These are phyloP conservation scores for Starmerella floricola DNA, from an alignment of 805 yeast species.

Conservation along the genomic window DNA sequence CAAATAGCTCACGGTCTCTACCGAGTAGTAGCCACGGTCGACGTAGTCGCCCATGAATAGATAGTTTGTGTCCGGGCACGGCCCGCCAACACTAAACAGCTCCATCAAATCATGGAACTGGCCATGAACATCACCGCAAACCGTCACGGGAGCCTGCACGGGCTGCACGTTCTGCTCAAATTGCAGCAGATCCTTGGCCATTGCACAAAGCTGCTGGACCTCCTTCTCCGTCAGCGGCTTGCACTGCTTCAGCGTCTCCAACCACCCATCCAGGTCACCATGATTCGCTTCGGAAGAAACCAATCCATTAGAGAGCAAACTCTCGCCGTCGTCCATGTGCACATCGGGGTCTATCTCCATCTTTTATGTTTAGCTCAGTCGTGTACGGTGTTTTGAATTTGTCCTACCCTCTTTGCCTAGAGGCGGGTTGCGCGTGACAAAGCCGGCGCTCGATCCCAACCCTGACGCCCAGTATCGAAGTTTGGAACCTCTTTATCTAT, in stretches of 20 bases:
- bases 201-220: constrained; percentile 66
- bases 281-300: constrained; percentile 23
- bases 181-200: constrained; percentile 86
- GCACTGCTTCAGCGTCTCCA: constrained; percentile 67
- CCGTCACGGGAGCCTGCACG: constrained; percentile 87
- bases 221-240: constrained; percentile 77
- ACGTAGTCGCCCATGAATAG: constrained; percentile 84
- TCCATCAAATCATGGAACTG: constrained; percentile 95
- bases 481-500: too few relatives aligned
- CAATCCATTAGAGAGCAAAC: constrained; percentile 27
- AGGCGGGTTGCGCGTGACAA: too few relatives aligned
- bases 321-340: constrained; percentile 30
- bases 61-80: constrained; percentile 86
- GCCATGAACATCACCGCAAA: constrained; percentile 96
- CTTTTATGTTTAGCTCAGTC: neutral
- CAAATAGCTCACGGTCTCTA: constrained; percentile 80
- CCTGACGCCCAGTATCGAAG: too few relatives aligned
- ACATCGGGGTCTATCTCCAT: constrained; percentile 33
- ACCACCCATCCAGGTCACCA: constrained; percentile 73
- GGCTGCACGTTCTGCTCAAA: constrained; percentile 93
- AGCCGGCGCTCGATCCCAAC: too few relatives aligned
- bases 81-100: constrained; percentile 88
- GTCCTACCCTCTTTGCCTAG: too few relatives aligned
- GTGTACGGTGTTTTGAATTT: too few relatives aligned
- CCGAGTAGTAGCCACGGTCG: constrained; percentile 80